Conservation (phyloP, 179 eudicot genomes). For the Actinidia chinensis region DNA sequence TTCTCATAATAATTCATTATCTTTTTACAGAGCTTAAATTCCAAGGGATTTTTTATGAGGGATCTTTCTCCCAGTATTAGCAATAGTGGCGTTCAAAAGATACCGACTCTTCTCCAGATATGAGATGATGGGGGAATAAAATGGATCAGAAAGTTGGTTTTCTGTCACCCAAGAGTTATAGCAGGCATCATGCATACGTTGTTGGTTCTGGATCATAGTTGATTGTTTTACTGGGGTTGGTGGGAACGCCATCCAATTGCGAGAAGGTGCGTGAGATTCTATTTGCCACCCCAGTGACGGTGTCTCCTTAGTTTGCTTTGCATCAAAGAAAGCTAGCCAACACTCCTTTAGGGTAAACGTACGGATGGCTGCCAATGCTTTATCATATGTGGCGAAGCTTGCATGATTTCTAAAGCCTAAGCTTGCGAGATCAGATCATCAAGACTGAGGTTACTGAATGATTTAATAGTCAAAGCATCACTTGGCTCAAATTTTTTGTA, state of each 20-base stretch:
- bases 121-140: slow-evolving; percentile 69
- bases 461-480: too few species aligned
- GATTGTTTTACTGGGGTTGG: slow-evolving; percentile 94
- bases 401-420: too few species aligned
- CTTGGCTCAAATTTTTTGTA: too few species aligned
- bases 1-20: slow-evolving; percentile 5
- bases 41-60: slow-evolving; percentile 33
- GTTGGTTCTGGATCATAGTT: slow-evolving; percentile 53
- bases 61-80: slow-evolving; percentile 42
- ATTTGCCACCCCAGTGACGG: too few species aligned
- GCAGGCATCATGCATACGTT: slow-evolving; percentile 85
- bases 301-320: too few species aligned
- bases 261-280: too few species aligned
- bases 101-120: slow-evolving; percentile 72
- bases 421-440: too few species aligned
- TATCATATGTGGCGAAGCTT: too few species aligned
- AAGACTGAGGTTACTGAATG: too few species aligned
- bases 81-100: slow-evolving; percentile 88
- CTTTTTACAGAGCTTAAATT: slow-evolving; percentile 28
- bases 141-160: slow-evolving; percentile 99
- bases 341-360: too few species aligned
- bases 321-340: too few species aligned
- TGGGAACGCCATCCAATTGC: slow-evolving; percentile 93
- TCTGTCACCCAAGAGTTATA: slow-evolving; percentile 89
- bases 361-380: too few species aligned